Evolutionary conservation across 495 filamentous ascomycete genomes (phyloP), one percentile per base, ranked within the genome.

Genomic region (Cudoniella acicularis): DNA sequence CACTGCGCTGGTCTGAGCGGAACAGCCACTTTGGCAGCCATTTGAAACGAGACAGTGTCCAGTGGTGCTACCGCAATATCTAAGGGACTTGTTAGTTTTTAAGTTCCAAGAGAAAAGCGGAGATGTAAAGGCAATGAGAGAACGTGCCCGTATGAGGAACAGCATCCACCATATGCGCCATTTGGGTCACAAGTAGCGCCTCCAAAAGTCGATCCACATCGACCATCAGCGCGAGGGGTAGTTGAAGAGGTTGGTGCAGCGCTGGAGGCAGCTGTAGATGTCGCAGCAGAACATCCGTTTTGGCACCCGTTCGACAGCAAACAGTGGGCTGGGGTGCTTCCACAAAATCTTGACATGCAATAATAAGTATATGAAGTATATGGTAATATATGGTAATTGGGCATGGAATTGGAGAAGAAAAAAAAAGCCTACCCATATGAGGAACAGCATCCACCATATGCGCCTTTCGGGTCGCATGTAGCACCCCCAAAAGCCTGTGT

Each of bases 401-500:
- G 24, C 13, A 57, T 18, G 10, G n/a, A 30, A 26, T 17, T 18
- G 46, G 23, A 21, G 52, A 20, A 21, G 23, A 11, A 10, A 57
- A 22, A 42, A 20, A 22, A 10, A n/a, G 40, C 59, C 45, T 63
- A 65, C 65, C 67, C 67, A 61, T 64, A 68, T 13, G 52, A 22
- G 1, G 65, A 68, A 49, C 67, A 70, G 43, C 67, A 70, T 17
- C 63, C 66, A n/a, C 67, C 67, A 47, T 61, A 70, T 23, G 54
- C 20, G 25, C 65, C 65, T n/a, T 46, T 46, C 4, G 66, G 49
- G 55, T 68, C 65, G 51, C 67, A 70, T 26, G 61, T 64, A 10
- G 67, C 67, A 53, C 56, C 56, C 40, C 49, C 60, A 45, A 62
- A 68, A 27, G 56, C 25, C 27, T 57, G 23, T 24, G 36, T 21